Conservation (phyloP, 345 rosid genomes). For the Corchorus olitorius region DNA sequence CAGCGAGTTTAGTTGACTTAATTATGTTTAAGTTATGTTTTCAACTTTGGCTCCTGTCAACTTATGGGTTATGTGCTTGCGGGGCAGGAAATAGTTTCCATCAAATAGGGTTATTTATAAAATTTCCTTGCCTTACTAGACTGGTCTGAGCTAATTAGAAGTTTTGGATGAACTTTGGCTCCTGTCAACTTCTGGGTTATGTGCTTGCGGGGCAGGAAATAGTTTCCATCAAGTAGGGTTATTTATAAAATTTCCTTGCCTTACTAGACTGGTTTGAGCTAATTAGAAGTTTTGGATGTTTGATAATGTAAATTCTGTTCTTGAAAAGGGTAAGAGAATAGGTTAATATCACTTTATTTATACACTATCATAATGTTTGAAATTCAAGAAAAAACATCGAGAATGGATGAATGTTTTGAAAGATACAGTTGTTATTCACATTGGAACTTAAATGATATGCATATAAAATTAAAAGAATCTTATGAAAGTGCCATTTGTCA, state of each 20-base stretch:
- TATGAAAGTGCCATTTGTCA: not conserved
- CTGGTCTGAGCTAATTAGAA: not conserved
- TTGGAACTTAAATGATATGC: not conserved
- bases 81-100: not conserved
- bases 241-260: not conserved
- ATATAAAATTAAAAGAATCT: not conserved
- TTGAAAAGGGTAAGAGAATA: not conserved
- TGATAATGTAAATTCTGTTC: not conserved
- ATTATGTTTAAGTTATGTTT: not conserved
- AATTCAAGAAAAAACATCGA: not conserved
- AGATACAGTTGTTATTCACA: not conserved
- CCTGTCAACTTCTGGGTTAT: too few species aligned
- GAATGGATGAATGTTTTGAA: not conserved
- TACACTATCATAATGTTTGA: not conserved
- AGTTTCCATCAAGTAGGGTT: not conserved
- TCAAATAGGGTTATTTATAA: not conserved
- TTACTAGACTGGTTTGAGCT: not conserved
- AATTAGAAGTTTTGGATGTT: not conserved
- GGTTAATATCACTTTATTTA: not conserved
- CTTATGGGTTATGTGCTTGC: too few species aligned
- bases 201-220: not conserved
- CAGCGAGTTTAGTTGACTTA: not conserved
- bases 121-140: not conserved
- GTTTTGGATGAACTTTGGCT: not conserved
- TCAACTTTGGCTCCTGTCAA: not conserved